Evolutionary conservation across 805 yeast genomes (phyloP), one percentile per base, ranked within the genome.

Genomic region (Candida dendrica): DNA sequence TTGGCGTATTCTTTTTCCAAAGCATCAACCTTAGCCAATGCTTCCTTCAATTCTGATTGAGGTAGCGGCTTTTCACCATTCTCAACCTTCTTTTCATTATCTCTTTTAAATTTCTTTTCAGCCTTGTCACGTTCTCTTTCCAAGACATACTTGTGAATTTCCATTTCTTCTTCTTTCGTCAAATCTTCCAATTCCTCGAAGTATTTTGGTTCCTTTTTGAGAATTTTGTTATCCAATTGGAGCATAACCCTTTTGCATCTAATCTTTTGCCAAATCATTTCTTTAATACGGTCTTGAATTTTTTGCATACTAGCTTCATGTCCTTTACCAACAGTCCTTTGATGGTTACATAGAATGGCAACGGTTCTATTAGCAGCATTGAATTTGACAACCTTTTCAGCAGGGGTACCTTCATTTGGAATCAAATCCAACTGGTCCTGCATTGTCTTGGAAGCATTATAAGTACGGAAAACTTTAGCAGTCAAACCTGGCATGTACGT

Each of bases 401-500:
- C 82, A 4, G 87, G 84, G 0, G 95, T 78, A 22, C 96, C 96
- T 56, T 78, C 84, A 59, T 87, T 84, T n/a, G 82, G 73, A 50
- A 91, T 88, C 53, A 81, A 65, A 58, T 85, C 95, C 46, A 91
- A 64, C 60, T 88, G 96, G 55, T 90, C 95, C 62, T 90, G 97
- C 97, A 90, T 91, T 2, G 96, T 89, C 61, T 86, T 85, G 1
- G 96, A 86, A 1, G 98, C 98, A 65, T 90, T 90, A 59, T 86
- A 90, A 1, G 98, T 90, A 80, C 98, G 95, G 72, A 90, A 91
- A 17, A 90, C 97, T 63, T 90, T 90, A 4, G 98, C 98, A 0
- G 97, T 89, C 49, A 90, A 71, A 0, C 98, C 98, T 19, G 84
- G 79, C 93, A 90, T 83, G 63, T 90, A 89, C 45, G 75, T 79